Percentiles rank a stretch among this genome's conserved stretches.
These are phyloP conservation scores for Candida taoyuanica DNA, from an alignment of 805 yeast genomes.

Conservation along the genomic window DNA sequence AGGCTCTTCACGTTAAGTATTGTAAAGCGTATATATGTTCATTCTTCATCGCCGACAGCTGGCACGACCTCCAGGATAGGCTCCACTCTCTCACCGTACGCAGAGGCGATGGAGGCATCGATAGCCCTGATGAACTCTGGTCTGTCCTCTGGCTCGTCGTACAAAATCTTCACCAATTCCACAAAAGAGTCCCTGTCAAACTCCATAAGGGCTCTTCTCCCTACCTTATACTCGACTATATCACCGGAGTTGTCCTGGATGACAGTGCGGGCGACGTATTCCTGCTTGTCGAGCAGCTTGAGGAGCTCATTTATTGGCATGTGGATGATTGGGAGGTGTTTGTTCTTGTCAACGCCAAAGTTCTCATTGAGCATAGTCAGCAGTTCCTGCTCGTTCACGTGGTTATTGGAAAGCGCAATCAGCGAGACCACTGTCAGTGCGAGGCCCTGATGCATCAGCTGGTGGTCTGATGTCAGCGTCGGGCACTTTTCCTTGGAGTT, in stretches of 20 bases:
- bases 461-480: conserved; percentile 13
- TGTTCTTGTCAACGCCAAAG: conserved; percentile 23
- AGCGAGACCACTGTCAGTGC: conserved; percentile 20
- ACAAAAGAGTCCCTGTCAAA: conserved; percentile 24
- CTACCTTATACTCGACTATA: conserved; percentile 27
- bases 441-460: conserved; percentile 20
- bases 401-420: conserved; percentile 25
- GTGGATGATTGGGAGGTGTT: conserved; percentile 11
- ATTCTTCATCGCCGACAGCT: too few species aligned
- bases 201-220: conserved; percentile 28
- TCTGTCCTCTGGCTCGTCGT: conserved; percentile 19
- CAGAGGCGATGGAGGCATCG: conserved; percentile 15
- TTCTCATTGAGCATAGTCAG: conserved; percentile 36
- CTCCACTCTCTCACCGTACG: conserved; percentile 12
- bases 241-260: conserved; percentile 22
- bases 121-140: conserved; percentile 15
- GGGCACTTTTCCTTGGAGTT: conserved; percentile 18
- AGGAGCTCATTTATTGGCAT: conserved; percentile 20
- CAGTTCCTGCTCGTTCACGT: conserved; percentile 38
- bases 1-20: not conserved
- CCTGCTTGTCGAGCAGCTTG: conserved; percentile 24
- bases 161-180: conserved; percentile 21
- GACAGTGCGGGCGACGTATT: conserved; percentile 22
- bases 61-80: conserved; percentile 1
- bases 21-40: too few species aligned